phyloP scores from a whole-genome alignment of 805 yeast genomes.

The Myxozyma monticola region DNA sequence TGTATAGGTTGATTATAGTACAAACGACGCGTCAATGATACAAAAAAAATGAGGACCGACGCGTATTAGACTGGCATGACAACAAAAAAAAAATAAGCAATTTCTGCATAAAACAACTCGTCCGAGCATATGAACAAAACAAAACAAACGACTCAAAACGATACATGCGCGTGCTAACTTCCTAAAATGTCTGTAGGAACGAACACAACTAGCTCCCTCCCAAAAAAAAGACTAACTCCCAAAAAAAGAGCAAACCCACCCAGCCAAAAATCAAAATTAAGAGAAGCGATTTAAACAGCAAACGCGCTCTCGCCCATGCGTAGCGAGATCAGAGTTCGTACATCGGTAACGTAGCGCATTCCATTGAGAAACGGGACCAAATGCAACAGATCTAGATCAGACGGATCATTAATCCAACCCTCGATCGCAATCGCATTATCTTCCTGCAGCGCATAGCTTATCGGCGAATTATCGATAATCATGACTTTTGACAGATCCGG shows the following conservation, averaged over 20 bases:
- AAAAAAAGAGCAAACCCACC: neutral
- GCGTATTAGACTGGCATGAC: too few species aligned
- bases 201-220: too few species aligned
- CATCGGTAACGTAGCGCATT: conserved; percentile 79
- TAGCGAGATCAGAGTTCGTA: conserved; percentile 71
- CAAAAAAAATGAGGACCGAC: too few species aligned
- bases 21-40: too few species aligned
- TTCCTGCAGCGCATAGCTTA: conserved; percentile 78
- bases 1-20: too few species aligned
- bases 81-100: neutral
- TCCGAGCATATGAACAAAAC: neutral
- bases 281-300: neutral
- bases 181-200: neutral
- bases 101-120: neutral
- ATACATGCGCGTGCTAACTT: neutral
- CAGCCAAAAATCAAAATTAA: neutral
- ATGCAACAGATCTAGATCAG: conserved; percentile 78
- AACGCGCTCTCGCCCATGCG: conserved; percentile 30
- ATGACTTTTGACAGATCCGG: conserved; percentile 67
- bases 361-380: conserved; percentile 77
- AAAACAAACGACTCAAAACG: neutral
- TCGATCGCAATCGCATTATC: conserved; percentile 90
- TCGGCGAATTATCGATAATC: conserved; percentile 90
- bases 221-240: neutral
- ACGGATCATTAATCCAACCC: conserved; percentile 98